Percentiles rank a stretch among this genome's conserved stretches.
Evolutionary conservation across 768 basidiomycete species (phyloP).

Genomic region (Coprinopsis marcescibilis): DNA sequence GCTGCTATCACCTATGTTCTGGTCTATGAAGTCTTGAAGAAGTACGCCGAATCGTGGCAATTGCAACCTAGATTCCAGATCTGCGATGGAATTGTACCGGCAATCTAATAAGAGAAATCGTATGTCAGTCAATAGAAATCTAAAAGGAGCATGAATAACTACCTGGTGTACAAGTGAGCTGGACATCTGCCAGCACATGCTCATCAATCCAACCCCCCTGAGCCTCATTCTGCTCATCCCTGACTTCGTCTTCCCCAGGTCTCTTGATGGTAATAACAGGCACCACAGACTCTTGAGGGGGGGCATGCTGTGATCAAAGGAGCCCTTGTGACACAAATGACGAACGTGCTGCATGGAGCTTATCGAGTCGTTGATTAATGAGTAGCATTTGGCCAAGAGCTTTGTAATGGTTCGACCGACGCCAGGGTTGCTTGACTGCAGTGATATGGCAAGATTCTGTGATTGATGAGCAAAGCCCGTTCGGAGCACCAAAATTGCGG

Average conservation of each 20-base stretch:
- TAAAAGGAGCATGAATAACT: too few species aligned
- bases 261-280: too few species aligned
- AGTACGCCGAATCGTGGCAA: too few species aligned
- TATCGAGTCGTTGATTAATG: constrained; percentile 26
- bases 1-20: too few species aligned
- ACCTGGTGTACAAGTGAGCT: not conserved
- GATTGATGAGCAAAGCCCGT: constrained; percentile 26
- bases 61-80: too few species aligned
- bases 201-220: not conserved
- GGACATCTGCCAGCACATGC: constrained; percentile 2
- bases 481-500: constrained; percentile 19
- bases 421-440: constrained; percentile 31
- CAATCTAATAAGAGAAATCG: too few species aligned
- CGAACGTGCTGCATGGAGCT: constrained; percentile 19
- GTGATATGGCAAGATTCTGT: constrained; percentile 28
- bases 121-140: too few species aligned
- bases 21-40: too few species aligned
- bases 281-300: not conserved
- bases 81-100: too few species aligned
- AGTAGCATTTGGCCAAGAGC: constrained; percentile 31
- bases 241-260: not conserved
- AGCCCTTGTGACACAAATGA: constrained; percentile 15
- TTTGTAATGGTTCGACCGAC: constrained; percentile 24
- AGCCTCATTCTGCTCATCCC: not conserved
- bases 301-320: not conserved